phyloP scores from a whole-genome alignment of 202 grass and related monocot species.

The Saccharum hybrid region DNA sequence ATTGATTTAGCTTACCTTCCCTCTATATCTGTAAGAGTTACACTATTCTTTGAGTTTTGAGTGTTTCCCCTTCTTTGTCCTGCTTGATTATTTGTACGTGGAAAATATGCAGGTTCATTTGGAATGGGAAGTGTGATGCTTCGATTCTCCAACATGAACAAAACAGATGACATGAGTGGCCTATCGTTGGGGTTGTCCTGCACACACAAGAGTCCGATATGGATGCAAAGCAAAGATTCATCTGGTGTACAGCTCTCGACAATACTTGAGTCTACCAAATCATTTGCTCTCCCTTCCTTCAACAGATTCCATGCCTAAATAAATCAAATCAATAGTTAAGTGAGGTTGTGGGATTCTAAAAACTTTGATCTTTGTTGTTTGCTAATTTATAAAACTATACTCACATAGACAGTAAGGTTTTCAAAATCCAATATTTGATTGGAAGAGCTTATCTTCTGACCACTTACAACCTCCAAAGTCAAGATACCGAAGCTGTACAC shows the following conservation, averaged over 20 bases:
- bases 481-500: constrained; percentile 61
- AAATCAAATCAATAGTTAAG: neutral
- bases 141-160: constrained; percentile 41
- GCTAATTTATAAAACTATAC: neutral
- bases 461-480: constrained; percentile 52
- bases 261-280: constrained; percentile 10
- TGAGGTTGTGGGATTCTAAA: neutral
- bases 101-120: constrained; percentile 32
- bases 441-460: constrained; percentile 45
- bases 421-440: constrained; percentile 14
- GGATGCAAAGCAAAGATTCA: constrained; percentile 36
- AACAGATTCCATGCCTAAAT: constrained; percentile 45
- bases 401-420: constrained; percentile 49
- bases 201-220: constrained; percentile 37
- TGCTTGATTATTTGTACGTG: neutral
- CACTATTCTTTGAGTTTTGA: neutral
- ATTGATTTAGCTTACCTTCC: neutral
- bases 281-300: constrained; percentile 25
- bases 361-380: neutral
- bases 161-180: constrained; percentile 38
- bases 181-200: constrained; percentile 26
- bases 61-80: neutral
- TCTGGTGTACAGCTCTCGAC: neutral
- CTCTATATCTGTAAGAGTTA: constrained; percentile 27
- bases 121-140: neutral